These are phyloP conservation scores for Phaffia australis DNA, from an alignment of 768 basidiomycete genomes.

Conservation along the genomic window DNA sequence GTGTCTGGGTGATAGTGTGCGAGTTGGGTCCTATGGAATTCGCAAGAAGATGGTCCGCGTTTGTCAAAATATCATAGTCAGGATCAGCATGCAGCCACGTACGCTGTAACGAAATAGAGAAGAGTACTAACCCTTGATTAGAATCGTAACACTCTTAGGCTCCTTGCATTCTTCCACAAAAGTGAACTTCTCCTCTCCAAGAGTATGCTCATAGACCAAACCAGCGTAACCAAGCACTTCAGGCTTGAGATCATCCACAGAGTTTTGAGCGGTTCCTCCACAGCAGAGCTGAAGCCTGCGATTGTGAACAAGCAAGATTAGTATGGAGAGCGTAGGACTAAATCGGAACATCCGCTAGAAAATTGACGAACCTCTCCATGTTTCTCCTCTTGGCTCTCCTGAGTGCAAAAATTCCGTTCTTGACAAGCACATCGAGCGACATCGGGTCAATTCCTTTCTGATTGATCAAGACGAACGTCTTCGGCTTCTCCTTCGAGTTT, in stretches of 20 bases:
- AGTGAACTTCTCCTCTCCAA: conserved; percentile 97
- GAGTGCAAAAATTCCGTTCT: conserved; percentile 90
- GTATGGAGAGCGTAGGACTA: background rate
- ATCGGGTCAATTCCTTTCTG: conserved; percentile 99
- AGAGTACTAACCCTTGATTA: conserved; percentile 63
- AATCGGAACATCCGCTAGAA: conserved; percentile 11
- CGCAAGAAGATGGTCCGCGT: background rate
- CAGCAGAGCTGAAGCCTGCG: conserved; percentile 78
- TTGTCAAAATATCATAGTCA: background rate
- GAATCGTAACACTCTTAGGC: conserved; percentile 86
- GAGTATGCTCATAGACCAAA: conserved; percentile 94
- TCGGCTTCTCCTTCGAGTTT: conserved; percentile 52
- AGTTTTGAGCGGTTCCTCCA: conserved; percentile 93
- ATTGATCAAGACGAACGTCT: conserved; percentile 88
- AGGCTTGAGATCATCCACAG: conserved; percentile 87
- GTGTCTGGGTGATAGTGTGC: conserved; percentile 90
- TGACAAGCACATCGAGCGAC: conserved; percentile 86
- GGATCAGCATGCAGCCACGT: background rate
- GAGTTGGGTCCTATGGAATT: conserved; percentile 61
- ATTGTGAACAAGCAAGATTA: background rate
- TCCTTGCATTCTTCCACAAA: conserved; percentile 94
- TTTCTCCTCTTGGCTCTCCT: conserved; percentile 93
- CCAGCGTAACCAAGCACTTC: conserved; percentile 93
- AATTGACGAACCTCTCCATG: conserved; percentile 73
- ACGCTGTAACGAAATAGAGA: background rate